phyloP scores from a whole-genome alignment of 2,329 filamentous ascomycete species.

The Alternaria atra region DNA sequence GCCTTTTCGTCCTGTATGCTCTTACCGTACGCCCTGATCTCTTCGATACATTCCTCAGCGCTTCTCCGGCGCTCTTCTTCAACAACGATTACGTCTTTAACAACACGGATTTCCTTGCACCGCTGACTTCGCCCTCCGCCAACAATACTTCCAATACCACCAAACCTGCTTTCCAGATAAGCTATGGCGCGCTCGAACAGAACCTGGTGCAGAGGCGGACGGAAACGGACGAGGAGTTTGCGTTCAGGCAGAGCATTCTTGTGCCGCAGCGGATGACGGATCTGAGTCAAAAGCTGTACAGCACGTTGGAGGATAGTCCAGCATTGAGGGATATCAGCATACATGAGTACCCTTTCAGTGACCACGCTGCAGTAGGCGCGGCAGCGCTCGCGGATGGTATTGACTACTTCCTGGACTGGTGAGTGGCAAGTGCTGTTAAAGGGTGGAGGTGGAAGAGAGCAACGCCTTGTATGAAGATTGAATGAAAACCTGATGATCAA shows the following conservation, averaged over 20 bases:
- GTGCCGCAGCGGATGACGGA: constrained; percentile 34
- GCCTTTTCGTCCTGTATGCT: constrained; percentile 58
- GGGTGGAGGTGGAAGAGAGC: neutral
- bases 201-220: constrained; percentile 34
- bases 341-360: constrained; percentile 44
- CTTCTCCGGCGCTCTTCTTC: constrained; percentile 61
- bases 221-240: constrained; percentile 40
- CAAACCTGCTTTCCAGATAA: constrained; percentile 45
- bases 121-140: constrained; percentile 17
- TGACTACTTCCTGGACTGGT: constrained; percentile 48
- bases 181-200: constrained; percentile 44
- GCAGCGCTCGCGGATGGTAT: constrained; percentile 43
- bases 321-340: constrained; percentile 38
- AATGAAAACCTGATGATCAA: neutral
- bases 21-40: constrained; percentile 53
- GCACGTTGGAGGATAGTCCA: constrained; percentile 29
- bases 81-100: constrained; percentile 55
- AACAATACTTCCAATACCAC: constrained; percentile 10
- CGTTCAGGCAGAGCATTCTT: constrained; percentile 35
- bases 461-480: neutral
- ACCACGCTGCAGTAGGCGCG: constrained; percentile 42
- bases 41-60: constrained; percentile 58
- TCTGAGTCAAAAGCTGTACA: constrained; percentile 34
- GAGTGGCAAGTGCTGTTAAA: constrained; percentile 5
- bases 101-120: constrained; percentile 29